These are phyloP conservation scores for Penicillium flavigenum DNA, from an alignment of 495 filamentous ascomycete genomes.

Conservation along the genomic window DNA sequence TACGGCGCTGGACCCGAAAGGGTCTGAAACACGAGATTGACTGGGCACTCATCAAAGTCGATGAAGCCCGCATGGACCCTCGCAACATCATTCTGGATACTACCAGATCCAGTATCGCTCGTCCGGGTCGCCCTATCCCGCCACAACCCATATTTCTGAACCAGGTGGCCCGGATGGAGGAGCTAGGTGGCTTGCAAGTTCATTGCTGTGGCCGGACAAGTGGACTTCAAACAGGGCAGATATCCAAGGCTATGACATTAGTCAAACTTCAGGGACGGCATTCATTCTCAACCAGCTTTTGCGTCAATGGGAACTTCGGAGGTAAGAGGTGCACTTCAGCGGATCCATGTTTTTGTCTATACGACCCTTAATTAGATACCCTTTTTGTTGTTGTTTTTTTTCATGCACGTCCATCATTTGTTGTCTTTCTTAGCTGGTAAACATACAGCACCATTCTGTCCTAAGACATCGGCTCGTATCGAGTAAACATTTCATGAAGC, in stretches of 20 bases:
- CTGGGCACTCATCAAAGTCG: conserved; percentile 88
- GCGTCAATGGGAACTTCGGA: conserved; percentile 70
- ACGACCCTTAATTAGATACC: conserved; percentile 36
- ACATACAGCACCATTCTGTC: conserved; percentile 14
- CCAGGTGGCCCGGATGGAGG: conserved; percentile 46
- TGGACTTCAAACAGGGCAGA: conserved; percentile 74
- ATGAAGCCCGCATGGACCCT: conserved; percentile 65
- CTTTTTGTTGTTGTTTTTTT: conserved; percentile 23
- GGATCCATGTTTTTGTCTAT: conserved; percentile 30
- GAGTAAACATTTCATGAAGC: conserved; percentile 26
- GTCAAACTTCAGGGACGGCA: conserved; percentile 80
- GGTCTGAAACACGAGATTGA: conserved; percentile 86
- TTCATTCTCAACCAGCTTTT: conserved; percentile 79
- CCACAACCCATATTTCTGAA: conserved; percentile 41
- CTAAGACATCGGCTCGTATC: conserved; percentile 17
- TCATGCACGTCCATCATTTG: conserved; percentile 10
- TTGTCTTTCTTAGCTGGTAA: conserved; percentile 20
- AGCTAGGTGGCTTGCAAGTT: conserved; percentile 69
- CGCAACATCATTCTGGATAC: conserved; percentile 63
- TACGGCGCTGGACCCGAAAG: conserved; percentile 65
- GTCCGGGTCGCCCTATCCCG: conserved; percentile 20
- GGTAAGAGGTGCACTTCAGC: conserved; percentile 44
- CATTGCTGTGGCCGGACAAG: conserved; percentile 92
- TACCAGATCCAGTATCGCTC: conserved; percentile 26
- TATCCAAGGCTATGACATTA: conserved; percentile 70